These are phyloP conservation scores for Gastrodia elata DNA, from an alignment of 106 monocot genomes.

Conservation along the genomic window DNA sequence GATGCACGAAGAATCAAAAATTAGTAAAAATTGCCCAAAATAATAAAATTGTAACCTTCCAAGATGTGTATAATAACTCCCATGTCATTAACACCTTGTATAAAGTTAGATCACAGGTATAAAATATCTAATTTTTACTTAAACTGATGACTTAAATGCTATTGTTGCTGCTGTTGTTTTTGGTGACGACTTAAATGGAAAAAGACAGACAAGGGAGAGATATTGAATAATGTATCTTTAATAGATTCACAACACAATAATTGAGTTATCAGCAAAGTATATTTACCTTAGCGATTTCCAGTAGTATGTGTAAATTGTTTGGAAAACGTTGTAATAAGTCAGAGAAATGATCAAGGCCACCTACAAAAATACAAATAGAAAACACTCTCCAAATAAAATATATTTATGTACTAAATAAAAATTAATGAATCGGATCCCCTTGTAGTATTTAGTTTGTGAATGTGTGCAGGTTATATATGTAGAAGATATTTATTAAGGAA, in stretches of 20 bases:
- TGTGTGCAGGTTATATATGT: too few relatives aligned
- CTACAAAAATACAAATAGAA: slow-evolving; percentile 27
- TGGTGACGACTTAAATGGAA: neutral
- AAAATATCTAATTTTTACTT: neutral
- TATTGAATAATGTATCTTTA: neutral
- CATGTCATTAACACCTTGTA: neutral
- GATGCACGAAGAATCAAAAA: neutral
- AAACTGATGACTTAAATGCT: too few relatives aligned
- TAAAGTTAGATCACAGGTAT: neutral
- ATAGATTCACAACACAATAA: neutral
- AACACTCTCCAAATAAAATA: neutral
- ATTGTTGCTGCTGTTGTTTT: too few relatives aligned
- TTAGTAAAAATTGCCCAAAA: neutral
- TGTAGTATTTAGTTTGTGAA: too few relatives aligned
- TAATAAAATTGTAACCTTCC: neutral
- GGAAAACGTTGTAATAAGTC: slow-evolving; percentile 88
- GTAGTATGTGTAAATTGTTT: slow-evolving; percentile 77
- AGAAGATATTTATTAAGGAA: too few relatives aligned
- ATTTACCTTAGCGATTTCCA: slow-evolving; percentile 91
- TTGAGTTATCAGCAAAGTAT: neutral
- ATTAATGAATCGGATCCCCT: neutral
- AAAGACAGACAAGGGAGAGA: neutral
- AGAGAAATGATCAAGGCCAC: slow-evolving; percentile 77
- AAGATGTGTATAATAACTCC: neutral
- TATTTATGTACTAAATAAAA: neutral